Evolutionary conservation across 2,329 filamentous ascomycete species (phyloP), one percentile per base, ranked within the genome.

Genomic region (Alternaria infectoria): DNA sequence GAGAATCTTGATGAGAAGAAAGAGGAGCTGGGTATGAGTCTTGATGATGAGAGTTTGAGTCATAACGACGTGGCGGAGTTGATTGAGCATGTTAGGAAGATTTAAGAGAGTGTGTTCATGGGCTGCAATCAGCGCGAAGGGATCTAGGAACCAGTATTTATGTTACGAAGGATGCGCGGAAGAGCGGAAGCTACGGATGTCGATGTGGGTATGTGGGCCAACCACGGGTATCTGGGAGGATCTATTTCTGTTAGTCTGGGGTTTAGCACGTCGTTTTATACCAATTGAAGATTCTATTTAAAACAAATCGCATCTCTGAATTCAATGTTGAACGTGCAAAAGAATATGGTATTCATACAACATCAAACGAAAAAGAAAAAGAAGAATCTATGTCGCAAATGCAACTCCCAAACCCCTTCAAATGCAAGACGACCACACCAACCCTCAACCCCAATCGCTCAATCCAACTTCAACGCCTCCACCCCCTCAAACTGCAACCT

Each of bases 401-500:
- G 9, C 19, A 44, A 44, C 46, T 36, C 51, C 45, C 5, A 15
- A 50, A 50, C 46, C 52, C 52, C 25, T 57, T 9, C 11, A 51
- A 57, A 61, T 51, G 45, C 54, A 54, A 60, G 10, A 47, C 7
- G 19, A 10, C 21, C 15, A 43, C 10, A 10, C 9, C n/a, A n/a
- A n/a, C n/a, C n/a, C 36, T 11, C 36, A 17, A 17, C n/a, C 36
- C 9, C 21, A 9, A 26, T 2, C n/a, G 8, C 12, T 62, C 30
- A 62, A 30, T 55, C 52, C 62, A 62, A 15, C 55, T 60, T 65
- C 25, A 72, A 23, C 47, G 72, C 65, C 47, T 72, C 65, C 1
- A 69, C 71, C 1, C 61, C 66, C 15, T 68, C 67, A 66, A 74
- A 72, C 54, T 77, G 74, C 66, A 74, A 50, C 62, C 74, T 68